Base-by-base conservation (phyloP, 345 rosid species). In the Sisymbrium irio region DNA sequence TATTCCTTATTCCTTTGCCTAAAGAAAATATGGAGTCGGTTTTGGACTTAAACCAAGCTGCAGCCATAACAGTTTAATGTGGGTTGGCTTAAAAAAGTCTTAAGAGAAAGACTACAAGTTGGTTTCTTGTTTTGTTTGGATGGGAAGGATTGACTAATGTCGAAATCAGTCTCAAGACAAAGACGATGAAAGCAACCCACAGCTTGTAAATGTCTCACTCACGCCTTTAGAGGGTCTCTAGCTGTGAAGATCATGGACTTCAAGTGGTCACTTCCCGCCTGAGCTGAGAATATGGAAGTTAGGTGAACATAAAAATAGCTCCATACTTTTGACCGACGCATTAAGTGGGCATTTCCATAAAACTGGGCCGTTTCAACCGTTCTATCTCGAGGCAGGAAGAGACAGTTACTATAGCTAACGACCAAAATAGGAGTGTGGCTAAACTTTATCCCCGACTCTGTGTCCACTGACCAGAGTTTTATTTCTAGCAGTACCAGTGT, bases 261-360 rank as follows among this genome's bases (percentile, higher is more conserved):
- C 36, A n/a, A 81, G 67, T 45, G 89, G 93, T 44, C 85, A 80
- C 79, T 95, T 95, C 73, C 98, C 99, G 14, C 71, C 62, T 58
- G 82, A 83, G 75, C 72, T 89, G 65, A 84, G 84, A 74, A 85
- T 95, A 56, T 95, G 99, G 99, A 89, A 83, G 81, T 55, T 42
- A 62, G 70, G 74, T 75, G 87, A 86, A 80, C 77, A 63, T 80
- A 84, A 80, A 67, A 83, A 77, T 28, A 83, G 83, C 67, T 85
- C 98, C 40, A 62, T 88, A 71, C 88, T 90, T 54, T 78, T 95
- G 85, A 85, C 84, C 39, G 94, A 95, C 65, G 99, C 83, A 9
- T 78, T 95, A 72, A 70, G 49, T 51, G 91, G 91, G 55, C 70
- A 2, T 75, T 77, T 49, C 62, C 63, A 36, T 50, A 74, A 67